Evolutionary conservation across 1,139 yeast species (phyloP).

Genomic region (Wickerhamomyces sp.): DNA sequence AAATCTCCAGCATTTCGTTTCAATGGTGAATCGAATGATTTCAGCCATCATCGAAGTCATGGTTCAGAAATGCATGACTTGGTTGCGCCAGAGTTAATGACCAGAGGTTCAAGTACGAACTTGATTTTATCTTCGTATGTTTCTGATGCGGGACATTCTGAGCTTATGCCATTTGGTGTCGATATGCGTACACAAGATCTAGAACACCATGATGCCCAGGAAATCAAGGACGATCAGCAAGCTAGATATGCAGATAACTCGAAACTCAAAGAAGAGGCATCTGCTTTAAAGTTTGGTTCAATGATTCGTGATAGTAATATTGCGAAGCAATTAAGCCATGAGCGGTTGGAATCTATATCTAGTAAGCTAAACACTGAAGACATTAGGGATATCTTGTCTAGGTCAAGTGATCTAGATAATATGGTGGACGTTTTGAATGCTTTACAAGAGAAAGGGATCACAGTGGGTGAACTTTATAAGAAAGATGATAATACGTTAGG

Average conservation of each 20-base stretch:
- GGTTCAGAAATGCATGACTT: background rate
- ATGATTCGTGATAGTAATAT: conserved; percentile 11
- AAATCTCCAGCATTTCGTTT: conserved; percentile 10
- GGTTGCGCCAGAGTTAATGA: conserved; percentile 6
- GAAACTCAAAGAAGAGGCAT: conserved; percentile 22
- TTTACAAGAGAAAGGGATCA: conserved; percentile 48
- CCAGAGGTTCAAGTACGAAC: conserved; percentile 15
- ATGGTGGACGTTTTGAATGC: conserved; percentile 46
- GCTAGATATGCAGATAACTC: conserved; percentile 16
- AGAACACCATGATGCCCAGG: conserved; percentile 11
- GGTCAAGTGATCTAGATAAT: conserved; percentile 49
- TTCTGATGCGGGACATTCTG: conserved; percentile 28
- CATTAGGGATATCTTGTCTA: conserved; percentile 44
- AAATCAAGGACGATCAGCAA: conserved; percentile 10
- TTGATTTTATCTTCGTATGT: conserved; percentile 21
- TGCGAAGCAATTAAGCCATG: conserved; percentile 4
- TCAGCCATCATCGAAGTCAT: background rate
- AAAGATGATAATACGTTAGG: conserved; percentile 19
- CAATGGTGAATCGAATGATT: background rate
- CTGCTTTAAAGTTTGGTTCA: conserved; percentile 16
- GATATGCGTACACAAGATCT: conserved; percentile 11
- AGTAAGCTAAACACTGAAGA: conserved; percentile 44
- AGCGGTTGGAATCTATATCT: conserved; percentile 14
- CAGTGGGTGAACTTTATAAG: conserved; percentile 47
- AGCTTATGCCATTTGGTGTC: conserved; percentile 30